Evolutionary conservation across 2,329 filamentous ascomycete species (phyloP).

Genomic region (Fusarium illudens): DNA sequence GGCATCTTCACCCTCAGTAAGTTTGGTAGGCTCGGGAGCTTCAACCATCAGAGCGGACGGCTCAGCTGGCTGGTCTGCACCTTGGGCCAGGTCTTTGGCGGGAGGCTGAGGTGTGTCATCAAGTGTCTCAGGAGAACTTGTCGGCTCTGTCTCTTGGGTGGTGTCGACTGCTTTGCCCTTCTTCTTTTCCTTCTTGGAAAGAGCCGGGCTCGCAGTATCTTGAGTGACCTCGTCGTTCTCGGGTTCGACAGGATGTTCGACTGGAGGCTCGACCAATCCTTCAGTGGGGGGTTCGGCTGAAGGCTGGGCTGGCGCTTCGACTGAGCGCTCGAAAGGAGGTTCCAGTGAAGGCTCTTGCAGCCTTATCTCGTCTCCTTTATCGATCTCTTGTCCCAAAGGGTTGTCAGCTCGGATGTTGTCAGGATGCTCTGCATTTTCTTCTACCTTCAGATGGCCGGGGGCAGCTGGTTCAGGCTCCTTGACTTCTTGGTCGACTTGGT

Average conservation of each 20-base stretch:
- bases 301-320: background rate
- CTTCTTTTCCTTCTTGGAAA: slow-evolving; percentile 35
- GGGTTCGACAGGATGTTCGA: background rate
- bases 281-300: background rate
- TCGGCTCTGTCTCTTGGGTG: background rate
- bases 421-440: background rate
- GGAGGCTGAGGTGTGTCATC: background rate
- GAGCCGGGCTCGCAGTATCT: slow-evolving; percentile 3
- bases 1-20: background rate
- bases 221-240: slow-evolving; percentile 14
- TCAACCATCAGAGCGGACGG: background rate
- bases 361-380: slow-evolving; percentile 6
- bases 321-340: background rate
- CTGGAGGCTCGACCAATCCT: background rate
- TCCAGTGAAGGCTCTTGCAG: background rate
- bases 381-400: background rate
- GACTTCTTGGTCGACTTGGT: background rate
- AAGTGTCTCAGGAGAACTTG: background rate
- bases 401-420: background rate
- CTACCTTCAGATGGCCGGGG: background rate
- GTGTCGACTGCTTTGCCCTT: slow-evolving; percentile 18
- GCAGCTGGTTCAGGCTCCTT: background rate
- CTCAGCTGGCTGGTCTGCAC: background rate
- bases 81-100: background rate
- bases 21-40: background rate